Percentiles rank a stretch among this genome's conserved stretches.
Evolutionary conservation across 805 yeast species (phyloP).

Genomic region (Candida sakaeoensis): DNA sequence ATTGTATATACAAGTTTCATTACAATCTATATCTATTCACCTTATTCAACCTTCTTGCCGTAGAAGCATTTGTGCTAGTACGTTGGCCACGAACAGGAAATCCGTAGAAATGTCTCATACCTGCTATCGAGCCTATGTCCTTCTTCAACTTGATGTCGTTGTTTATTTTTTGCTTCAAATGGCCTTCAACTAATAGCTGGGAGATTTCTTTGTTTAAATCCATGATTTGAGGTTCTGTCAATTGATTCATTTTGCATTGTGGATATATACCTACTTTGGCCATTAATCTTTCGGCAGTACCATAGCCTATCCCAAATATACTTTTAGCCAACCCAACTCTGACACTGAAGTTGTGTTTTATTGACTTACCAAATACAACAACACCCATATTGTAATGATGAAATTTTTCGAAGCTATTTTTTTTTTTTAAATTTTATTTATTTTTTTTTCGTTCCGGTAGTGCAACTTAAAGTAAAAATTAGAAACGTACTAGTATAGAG

Average conservation of each 20-base stretch:
- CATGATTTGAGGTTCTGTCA: slow-evolving; percentile 82
- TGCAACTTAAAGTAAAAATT: neutral
- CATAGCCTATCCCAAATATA: slow-evolving; percentile 82
- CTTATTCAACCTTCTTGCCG: slow-evolving; percentile 83
- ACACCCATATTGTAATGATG: slow-evolving; percentile 31
- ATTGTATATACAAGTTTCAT: slow-evolving; percentile 4
- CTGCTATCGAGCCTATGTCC: slow-evolving; percentile 79
- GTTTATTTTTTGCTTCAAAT: slow-evolving; percentile 66
- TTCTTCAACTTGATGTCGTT: slow-evolving; percentile 78
- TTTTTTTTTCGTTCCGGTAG: too few relatives aligned
- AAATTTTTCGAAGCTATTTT: neutral
- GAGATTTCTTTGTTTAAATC: slow-evolving; percentile 84
- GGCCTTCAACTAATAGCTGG: slow-evolving; percentile 78
- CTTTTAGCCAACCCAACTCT: slow-evolving; percentile 67
- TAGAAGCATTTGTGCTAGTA: slow-evolving; percentile 85
- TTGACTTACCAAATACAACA: slow-evolving; percentile 42
- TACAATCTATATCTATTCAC: slow-evolving; percentile 48
- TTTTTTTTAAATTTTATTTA: too few relatives aligned
- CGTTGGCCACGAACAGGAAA: slow-evolving; percentile 72
- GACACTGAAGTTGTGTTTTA: slow-evolving; percentile 40
- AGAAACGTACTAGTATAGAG: too few relatives aligned
- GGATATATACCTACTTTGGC: slow-evolving; percentile 91
- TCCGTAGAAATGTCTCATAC: slow-evolving; percentile 85
- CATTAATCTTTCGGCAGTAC: slow-evolving; percentile 71
- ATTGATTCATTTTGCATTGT: slow-evolving; percentile 88